Base-by-base conservation (phyloP, 2,329 filamentous ascomycete genomes). In the Coniochaeta sp. region DNA sequence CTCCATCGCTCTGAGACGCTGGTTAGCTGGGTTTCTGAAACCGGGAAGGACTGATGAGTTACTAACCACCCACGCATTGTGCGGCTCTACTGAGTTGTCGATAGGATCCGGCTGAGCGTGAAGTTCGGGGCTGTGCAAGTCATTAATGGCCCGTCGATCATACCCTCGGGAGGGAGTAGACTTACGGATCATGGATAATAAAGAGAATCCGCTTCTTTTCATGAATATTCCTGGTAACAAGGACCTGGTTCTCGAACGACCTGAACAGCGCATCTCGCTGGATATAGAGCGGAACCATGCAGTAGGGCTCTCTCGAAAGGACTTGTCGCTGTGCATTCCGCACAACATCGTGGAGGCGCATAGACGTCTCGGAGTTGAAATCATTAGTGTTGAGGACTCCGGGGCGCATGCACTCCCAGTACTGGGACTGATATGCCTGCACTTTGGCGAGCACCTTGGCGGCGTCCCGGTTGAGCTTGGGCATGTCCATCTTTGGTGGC, bases 151-250 rank as follows among this genome's bases (percentile, higher is more conserved):
- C 86, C 55, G 4, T 8, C 8, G 28, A 40, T 31, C 24, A n/a
- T 20, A 26, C 35, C 53, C 45, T 56, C 7, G 31, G 52, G n/a
- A 38, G 51, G 13, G 27, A 24, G 13, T 22, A 14, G 26, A 76
- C 86, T 76, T 69, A 90, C 77, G 92, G 89, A 62, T 96, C 92
- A 66, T 99, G 94, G 52, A 99, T 86, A 47, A 97, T 86, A 10
- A 99, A 73, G 12, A 99, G 65, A 3, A 97, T 75, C 50, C 83
- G 89, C 52, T 79, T 81, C 16, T 80, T 77, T 31, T 78, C 71
- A 52, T 82, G 75, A 50, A 94, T 82, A 42, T 84, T 79, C 1
- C 85, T 81, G 64, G 90, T 95, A 8, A 89, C 86, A 30, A 96
- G 71, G 2, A 96, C 86, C 66, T 96, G 90, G 57, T 95, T 87